phyloP scores from a whole-genome alignment of 805 yeast species.

The Lipomyces oligophaga region DNA sequence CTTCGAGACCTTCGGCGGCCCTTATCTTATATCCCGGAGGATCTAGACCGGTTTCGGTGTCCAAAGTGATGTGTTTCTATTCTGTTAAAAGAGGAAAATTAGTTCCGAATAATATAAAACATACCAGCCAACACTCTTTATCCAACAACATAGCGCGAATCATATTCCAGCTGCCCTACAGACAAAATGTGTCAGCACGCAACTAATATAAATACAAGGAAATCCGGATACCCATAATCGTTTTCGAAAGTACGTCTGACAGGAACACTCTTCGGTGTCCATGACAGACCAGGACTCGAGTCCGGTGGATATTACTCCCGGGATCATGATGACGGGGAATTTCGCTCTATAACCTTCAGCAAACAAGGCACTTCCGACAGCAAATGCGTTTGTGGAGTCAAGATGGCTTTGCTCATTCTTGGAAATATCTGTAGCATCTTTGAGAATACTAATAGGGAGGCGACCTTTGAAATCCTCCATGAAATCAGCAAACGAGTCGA shows the following conservation, averaged over 20 bases:
- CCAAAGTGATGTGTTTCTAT: slow-evolving; percentile 74
- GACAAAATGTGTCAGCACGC: neutral
- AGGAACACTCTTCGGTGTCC: slow-evolving; percentile 76
- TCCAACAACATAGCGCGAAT: slow-evolving; percentile 85
- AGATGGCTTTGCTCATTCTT: slow-evolving; percentile 43
- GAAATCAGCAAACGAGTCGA: slow-evolving; percentile 56
- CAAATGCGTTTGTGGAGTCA: slow-evolving; percentile 65
- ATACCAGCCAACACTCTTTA: slow-evolving; percentile 78
- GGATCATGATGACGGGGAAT: slow-evolving; percentile 81
- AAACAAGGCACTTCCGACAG: slow-evolving; percentile 70
- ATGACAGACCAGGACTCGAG: slow-evolving; percentile 87
- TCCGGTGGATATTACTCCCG: slow-evolving; percentile 95
- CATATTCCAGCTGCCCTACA: slow-evolving; percentile 85
- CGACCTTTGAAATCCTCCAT: slow-evolving; percentile 70
- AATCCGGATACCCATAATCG: slow-evolving; percentile 61
- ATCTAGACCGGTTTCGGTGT: slow-evolving; percentile 87
- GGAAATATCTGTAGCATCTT: slow-evolving; percentile 53
- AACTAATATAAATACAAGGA: neutral
- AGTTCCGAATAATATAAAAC: neutral
- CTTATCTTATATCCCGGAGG: slow-evolving; percentile 77
- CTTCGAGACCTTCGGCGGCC: slow-evolving; percentile 94
- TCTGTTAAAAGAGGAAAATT: neutral
- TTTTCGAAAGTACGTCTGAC: slow-evolving; percentile 79
- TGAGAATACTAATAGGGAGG: slow-evolving; percentile 62
- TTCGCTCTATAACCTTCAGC: slow-evolving; percentile 52